Conservation (phyloP, 371 early-diverging fungal species). For the Mortierella polycephala region DNA sequence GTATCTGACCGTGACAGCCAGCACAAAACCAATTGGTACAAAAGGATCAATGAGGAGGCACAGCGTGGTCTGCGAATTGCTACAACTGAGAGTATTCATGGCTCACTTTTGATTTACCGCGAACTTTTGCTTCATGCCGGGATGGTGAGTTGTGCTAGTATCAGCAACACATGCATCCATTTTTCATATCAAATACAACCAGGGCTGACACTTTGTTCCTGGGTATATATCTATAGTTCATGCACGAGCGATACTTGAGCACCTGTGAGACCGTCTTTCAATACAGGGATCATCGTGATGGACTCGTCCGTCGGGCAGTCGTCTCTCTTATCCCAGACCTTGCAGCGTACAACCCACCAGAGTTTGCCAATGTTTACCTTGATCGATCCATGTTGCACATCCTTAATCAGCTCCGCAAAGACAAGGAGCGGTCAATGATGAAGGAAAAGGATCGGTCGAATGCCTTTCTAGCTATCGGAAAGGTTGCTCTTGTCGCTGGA, state of each 20-base stretch:
- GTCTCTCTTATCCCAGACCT: constrained; percentile 86
- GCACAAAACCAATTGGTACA: constrained; percentile 77
- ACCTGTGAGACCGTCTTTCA: constrained; percentile 82
- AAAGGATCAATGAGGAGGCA: constrained; percentile 87
- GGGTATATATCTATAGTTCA: constrained; percentile 66
- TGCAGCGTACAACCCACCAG: constrained; percentile 83
- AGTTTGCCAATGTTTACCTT: constrained; percentile 82
- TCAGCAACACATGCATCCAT: not conserved
- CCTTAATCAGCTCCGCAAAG: constrained; percentile 79
- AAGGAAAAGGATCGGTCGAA: constrained; percentile 41
- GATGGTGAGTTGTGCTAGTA: constrained; percentile 63
- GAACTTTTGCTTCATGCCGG: constrained; percentile 87
- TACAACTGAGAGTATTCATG: constrained; percentile 89
- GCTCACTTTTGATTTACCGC: constrained; percentile 83
- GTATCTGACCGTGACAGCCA: constrained; percentile 85
- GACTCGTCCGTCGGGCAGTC: constrained; percentile 84
- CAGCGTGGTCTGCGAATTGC: constrained; percentile 78
- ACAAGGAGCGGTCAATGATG: constrained; percentile 72
- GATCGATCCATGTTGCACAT: constrained; percentile 82
- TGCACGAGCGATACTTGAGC: constrained; percentile 83
- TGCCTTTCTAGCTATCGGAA: constrained; percentile 90
- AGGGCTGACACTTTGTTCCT: not conserved
- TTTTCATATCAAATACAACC: not conserved
- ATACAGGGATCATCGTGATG: constrained; percentile 86
- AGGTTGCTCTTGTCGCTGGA: constrained; percentile 87